phyloP scores from a whole-genome alignment of 805 yeast genomes.

The Alloascoidea africana region DNA sequence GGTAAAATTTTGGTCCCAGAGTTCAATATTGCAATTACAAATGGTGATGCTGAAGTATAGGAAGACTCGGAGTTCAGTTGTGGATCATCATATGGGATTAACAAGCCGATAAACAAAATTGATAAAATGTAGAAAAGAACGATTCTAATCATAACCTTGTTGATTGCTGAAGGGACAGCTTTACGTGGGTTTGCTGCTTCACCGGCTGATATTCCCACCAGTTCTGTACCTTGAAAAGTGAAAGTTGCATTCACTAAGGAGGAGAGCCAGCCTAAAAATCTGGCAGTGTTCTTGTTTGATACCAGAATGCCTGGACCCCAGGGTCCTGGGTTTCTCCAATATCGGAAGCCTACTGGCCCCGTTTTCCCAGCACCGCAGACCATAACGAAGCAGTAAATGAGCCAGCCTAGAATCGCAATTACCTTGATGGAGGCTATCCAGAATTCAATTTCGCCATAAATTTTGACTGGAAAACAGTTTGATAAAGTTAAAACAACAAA shows the following conservation, averaged over 20 bases:
- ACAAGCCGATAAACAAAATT: conserved; percentile 51
- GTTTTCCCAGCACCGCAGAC: conserved; percentile 59
- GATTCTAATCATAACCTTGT: conserved; percentile 53
- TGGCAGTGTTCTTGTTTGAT: conserved; percentile 27
- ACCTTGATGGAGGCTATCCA: conserved; percentile 60
- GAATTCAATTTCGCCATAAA: conserved; percentile 63
- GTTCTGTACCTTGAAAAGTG: conserved; percentile 69
- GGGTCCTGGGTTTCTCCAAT: conserved; percentile 70
- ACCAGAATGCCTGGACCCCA: conserved; percentile 48
- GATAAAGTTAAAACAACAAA: conserved; percentile 36
- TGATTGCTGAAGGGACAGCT: conserved; percentile 58
- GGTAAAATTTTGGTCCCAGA: conserved; percentile 55
- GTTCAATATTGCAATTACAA: conserved; percentile 48
- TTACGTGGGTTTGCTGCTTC: conserved; percentile 57
- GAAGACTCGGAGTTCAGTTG: conserved; percentile 21
- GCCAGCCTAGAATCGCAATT: conserved; percentile 55
- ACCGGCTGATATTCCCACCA: conserved; percentile 64
- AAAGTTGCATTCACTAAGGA: conserved; percentile 60
- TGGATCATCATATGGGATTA: conserved; percentile 57
- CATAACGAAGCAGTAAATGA: conserved; percentile 42
- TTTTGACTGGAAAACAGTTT: conserved; percentile 54
- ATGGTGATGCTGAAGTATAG: conserved; percentile 48
- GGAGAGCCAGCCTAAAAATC: conserved; percentile 40
- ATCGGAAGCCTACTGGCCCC: conserved; percentile 66
- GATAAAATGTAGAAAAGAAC: conserved; percentile 49